Percentiles rank a stretch among this genome's conserved stretches.
These are phyloP conservation scores for Paxillus ammoniavirescens DNA, from an alignment of 768 basidiomycete genomes.

Conservation along the genomic window DNA sequence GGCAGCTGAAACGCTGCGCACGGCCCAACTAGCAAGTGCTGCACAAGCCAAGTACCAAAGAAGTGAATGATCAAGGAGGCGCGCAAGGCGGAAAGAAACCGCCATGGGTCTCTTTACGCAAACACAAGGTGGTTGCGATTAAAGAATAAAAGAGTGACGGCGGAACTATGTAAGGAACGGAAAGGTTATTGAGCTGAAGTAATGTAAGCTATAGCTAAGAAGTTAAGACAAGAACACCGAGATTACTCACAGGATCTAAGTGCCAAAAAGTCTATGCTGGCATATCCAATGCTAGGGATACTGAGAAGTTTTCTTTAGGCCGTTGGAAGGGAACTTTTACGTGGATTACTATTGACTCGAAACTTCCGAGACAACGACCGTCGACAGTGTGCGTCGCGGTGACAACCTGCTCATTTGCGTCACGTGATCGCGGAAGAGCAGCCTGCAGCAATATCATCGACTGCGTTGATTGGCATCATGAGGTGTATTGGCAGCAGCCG, in stretches of 20 bases:
- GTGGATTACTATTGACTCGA: background rate
- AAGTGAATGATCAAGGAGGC: conserved; percentile 14
- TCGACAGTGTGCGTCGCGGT: conserved; percentile 4
- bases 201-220: conserved; percentile 6
- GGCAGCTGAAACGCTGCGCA: conserved; percentile 10
- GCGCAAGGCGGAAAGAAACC: conserved; percentile 14
- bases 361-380: background rate
- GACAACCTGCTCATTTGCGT: conserved; percentile 2
- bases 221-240: background rate
- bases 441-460: background rate
- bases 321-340: background rate
- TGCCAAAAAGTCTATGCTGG: conserved; percentile 1
- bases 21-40: conserved; percentile 8
- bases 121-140: conserved; percentile 13
- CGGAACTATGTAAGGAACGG: conserved; percentile 11
- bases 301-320: background rate
- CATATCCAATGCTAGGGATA: background rate
- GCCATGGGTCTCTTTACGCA: conserved; percentile 23
- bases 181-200: background rate
- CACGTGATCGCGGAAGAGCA: background rate
- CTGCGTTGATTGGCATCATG: no score
- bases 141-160: conserved; percentile 11
- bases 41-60: conserved; percentile 11
- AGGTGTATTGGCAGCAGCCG: no score
- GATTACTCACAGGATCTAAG: background rate